Percentiles rank a stretch among this genome's conserved stretches.
These are phyloP conservation scores for Kazachstania sp. DNA, from an alignment of 1,139 yeast genomes.

Conservation along the genomic window DNA sequence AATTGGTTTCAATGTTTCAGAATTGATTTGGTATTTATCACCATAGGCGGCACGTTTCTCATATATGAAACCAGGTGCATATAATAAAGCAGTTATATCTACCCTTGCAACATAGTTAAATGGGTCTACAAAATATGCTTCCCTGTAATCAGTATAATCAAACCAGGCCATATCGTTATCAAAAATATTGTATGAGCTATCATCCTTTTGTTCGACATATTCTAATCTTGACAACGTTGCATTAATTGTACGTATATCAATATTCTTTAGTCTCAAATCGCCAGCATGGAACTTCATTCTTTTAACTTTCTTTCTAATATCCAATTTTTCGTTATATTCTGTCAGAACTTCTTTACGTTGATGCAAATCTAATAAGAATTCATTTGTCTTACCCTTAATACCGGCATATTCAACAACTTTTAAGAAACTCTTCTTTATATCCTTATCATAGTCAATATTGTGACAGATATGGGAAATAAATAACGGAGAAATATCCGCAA, in stretches of 20 bases:
- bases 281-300: constrained; percentile 47
- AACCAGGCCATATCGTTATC: constrained; percentile 57
- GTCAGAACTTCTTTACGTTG: constrained; percentile 67
- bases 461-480: constrained; percentile 64
- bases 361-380: constrained; percentile 71
- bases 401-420: constrained; percentile 58
- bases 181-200: constrained; percentile 25
- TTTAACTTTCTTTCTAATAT: constrained; percentile 46
- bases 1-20: constrained; percentile 29
- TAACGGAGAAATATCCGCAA: constrained; percentile 63
- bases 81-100: constrained; percentile 54
- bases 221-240: constrained; percentile 57
- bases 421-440: constrained; percentile 38
- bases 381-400: constrained; percentile 59
- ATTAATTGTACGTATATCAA: constrained; percentile 64
- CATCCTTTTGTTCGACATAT: constrained; percentile 32
- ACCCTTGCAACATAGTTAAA: constrained; percentile 47
- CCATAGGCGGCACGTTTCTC: constrained; percentile 53
- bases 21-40: constrained; percentile 33
- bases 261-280: constrained; percentile 26
- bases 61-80: constrained; percentile 70
- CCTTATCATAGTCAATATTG: constrained; percentile 42
- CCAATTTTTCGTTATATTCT: constrained; percentile 48
- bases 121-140: constrained; percentile 40
- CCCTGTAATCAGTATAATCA: constrained; percentile 74